Conservation (phyloP, 495 filamentous ascomycete genomes). For the Penicillium maclennaniae region DNA sequence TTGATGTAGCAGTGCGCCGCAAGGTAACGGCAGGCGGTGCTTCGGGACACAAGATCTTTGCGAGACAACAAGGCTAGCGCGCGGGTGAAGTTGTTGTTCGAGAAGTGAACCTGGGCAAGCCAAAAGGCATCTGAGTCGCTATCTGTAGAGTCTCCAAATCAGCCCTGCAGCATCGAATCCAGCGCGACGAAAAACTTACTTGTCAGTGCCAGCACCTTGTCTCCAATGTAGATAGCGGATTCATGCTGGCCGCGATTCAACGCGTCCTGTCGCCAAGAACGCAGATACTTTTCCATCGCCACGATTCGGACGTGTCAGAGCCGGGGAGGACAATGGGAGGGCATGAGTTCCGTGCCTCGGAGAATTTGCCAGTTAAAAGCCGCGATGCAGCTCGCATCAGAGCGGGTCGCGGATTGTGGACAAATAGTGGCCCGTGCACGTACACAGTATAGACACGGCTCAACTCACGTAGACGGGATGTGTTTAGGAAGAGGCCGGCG, state of each 20-base stretch:
- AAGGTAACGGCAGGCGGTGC: conserved; percentile 83
- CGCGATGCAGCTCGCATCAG: conserved; percentile 18
- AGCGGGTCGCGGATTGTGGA: conserved; percentile 22
- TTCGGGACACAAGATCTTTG: conserved; percentile 76
- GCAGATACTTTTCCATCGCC: conserved; percentile 83
- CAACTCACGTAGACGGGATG: background rate
- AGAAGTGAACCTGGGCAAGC: conserved; percentile 92
- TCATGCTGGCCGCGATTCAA: conserved; percentile 92
- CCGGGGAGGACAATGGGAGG: background rate
- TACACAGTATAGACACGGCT: background rate
- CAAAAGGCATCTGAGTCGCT: conserved; percentile 89
- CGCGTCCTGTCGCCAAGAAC: conserved; percentile 89
- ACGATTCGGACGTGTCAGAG: conserved; percentile 4
- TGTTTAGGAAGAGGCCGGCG: background rate
- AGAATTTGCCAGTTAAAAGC: conserved; percentile 4
- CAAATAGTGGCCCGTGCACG: conserved; percentile 28
- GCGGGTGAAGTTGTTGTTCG: conserved; percentile 86
- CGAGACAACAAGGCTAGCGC: conserved; percentile 81
- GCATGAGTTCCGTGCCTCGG: conserved; percentile 4
- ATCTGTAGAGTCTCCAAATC: conserved; percentile 48
- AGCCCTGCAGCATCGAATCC: conserved; percentile 14
- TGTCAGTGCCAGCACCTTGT: conserved; percentile 92
- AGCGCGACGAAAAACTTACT: conserved; percentile 46
- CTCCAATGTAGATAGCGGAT: conserved; percentile 90
- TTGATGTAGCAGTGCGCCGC: conserved; percentile 91